Percentiles rank a stretch among this genome's conserved stretches.
phyloP scores from a whole-genome alignment of 306 rosid genomes.

The Hippophae tibetana region DNA sequence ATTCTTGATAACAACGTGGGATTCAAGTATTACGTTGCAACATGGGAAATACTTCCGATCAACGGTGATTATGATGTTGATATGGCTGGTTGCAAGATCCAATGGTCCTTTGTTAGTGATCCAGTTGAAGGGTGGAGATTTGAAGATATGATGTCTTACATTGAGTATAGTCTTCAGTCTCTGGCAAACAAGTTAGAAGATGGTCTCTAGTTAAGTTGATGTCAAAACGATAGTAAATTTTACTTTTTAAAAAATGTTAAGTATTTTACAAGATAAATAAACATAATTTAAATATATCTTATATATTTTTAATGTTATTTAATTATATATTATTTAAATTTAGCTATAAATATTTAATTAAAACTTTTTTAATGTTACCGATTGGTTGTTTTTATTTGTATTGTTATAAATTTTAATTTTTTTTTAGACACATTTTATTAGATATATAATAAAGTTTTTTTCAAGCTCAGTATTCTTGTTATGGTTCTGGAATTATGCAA shows the following conservation, averaged over 20 bases:
- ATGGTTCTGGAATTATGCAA: no score
- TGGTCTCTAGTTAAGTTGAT: not conserved
- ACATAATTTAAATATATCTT: no score
- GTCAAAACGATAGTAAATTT: not conserved
- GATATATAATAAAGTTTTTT: no score
- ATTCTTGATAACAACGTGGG: constrained; percentile 37
- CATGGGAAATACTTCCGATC: constrained; percentile 19
- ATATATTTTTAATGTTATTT: no score
- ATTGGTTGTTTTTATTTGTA: no score
- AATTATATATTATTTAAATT: no score
- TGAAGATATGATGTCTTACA: constrained; percentile 20
- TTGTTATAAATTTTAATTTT: no score
- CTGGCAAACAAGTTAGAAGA: constrained; percentile 34
- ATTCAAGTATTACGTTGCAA: constrained; percentile 33
- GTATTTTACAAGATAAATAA: no score
- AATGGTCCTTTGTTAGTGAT: constrained; percentile 50
- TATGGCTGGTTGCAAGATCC: constrained; percentile 35
- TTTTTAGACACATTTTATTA: no score
- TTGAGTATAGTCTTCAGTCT: constrained; percentile 17
- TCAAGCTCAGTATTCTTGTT: no score
- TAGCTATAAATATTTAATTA: no score
- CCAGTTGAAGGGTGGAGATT: constrained; percentile 36
- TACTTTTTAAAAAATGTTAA: not conserved
- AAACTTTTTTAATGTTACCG: no score
- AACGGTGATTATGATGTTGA: constrained; percentile 1